A percentile compares a stretch with the other conserved stretches of the same genome.
Conservation (phyloP, 1,284 basidiomycete genomes). For the Ustilago curta region DNA sequence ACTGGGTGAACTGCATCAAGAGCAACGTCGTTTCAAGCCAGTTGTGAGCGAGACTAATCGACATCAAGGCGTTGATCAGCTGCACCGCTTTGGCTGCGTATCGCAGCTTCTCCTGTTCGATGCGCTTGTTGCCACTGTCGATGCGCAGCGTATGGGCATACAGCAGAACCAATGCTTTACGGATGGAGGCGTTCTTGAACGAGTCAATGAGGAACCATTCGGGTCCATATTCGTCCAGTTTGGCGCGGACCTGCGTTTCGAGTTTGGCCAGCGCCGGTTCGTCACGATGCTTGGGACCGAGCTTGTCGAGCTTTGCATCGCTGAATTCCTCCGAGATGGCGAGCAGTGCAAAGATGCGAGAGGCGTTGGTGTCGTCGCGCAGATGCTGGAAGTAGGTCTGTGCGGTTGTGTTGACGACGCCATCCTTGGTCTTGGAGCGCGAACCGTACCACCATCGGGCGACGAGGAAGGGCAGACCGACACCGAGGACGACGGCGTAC, state of each 20-base stretch:
- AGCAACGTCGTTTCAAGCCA: slow-evolving; percentile 87
- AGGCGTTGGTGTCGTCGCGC: slow-evolving; percentile 81
- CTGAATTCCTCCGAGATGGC: slow-evolving; percentile 81
- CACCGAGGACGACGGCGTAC: slow-evolving; percentile 89
- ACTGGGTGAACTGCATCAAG: slow-evolving; percentile 85
- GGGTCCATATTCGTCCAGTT: slow-evolving; percentile 37
- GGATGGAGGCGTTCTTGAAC: slow-evolving; percentile 56
- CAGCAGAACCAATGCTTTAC: slow-evolving; percentile 73
- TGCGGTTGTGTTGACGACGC: slow-evolving; percentile 84
- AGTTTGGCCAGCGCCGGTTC: slow-evolving; percentile 70
- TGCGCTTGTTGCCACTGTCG: slow-evolving; percentile 40
- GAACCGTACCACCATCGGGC: slow-evolving; percentile 95
- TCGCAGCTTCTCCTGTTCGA: slow-evolving; percentile 49
- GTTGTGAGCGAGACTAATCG: slow-evolving; percentile 85
- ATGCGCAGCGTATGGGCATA: slow-evolving; percentile 86
- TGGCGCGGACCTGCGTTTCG: slow-evolving; percentile 70
- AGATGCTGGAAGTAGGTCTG: slow-evolving; percentile 89
- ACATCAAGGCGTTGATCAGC: slow-evolving; percentile 84
- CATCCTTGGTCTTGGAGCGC: slow-evolving; percentile 90
- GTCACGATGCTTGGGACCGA: slow-evolving; percentile 46
- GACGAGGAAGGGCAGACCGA: slow-evolving; percentile 86
- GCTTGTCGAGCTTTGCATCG: slow-evolving; percentile 70
- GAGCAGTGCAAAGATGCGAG: slow-evolving; percentile 81
- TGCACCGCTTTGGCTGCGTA: slow-evolving; percentile 58
- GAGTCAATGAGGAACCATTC: slow-evolving; percentile 50